Conservation (phyloP, 2,329 filamentous ascomycete genomes). For the Teratosphaeria gauchensis region DNA sequence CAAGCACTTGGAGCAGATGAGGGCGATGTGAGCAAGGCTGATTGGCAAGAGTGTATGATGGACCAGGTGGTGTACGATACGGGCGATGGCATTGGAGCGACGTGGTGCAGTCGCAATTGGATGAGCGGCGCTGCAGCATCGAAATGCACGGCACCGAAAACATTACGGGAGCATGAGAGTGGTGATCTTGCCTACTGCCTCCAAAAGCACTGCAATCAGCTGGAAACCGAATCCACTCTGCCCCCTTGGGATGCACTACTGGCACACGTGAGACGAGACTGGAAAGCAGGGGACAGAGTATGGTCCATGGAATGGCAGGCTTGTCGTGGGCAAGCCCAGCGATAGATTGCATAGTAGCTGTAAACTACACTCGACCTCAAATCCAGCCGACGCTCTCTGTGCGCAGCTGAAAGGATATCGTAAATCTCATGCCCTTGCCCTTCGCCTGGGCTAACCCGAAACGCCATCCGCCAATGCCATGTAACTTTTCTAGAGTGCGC, state of each 20-base stretch:
- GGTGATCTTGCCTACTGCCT: no score
- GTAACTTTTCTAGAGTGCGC: not conserved
- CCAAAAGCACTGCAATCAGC: not conserved
- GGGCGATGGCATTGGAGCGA: no score
- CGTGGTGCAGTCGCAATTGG: no score
- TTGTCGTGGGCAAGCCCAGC: not conserved
- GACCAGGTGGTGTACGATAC: not conserved
- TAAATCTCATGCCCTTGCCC: not conserved
- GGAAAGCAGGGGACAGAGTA: not conserved
- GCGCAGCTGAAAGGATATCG: not conserved
- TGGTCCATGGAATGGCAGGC: not conserved
- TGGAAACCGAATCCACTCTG: not conserved
- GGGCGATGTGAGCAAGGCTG: conserved; percentile 3
- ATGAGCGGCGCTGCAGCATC: no score
- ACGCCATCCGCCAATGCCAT: not conserved
- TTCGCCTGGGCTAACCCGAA: not conserved
- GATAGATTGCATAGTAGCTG: conserved; percentile 9
- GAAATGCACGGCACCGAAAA: no score
- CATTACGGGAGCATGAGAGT: no score
- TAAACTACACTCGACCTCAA: conserved; percentile 3
- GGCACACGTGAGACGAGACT: not conserved
- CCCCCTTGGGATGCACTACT: not conserved
- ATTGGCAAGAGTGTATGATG: not conserved
- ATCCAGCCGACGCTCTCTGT: not conserved
- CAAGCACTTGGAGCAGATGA: conserved; percentile 65